Percentiles rank a stretch among this genome's conserved stretches.
phyloP scores from a whole-genome alignment of 768 basidiomycete genomes.

The Leccinellum luteum region DNA sequence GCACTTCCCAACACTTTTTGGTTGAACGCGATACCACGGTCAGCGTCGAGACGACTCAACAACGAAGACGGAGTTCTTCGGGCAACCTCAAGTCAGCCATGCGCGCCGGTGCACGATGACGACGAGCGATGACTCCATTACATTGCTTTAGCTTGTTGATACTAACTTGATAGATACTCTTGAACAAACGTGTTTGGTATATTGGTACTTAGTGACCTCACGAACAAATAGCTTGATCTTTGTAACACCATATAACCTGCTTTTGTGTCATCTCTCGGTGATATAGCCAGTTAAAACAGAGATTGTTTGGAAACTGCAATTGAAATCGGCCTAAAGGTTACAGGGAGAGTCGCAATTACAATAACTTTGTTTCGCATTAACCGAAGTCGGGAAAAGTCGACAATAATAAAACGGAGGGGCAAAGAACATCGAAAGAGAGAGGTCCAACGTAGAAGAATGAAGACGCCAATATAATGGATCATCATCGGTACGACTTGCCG shows the following conservation, averaged over 20 bases:
- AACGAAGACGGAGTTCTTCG: slow-evolving; percentile 30
- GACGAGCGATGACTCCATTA: neutral
- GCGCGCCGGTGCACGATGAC: slow-evolving; percentile 35
- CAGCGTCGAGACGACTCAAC: slow-evolving; percentile 27
- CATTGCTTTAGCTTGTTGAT: slow-evolving; percentile 1
- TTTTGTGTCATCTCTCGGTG: slow-evolving; percentile 7
- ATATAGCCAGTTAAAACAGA: slow-evolving; percentile 12
- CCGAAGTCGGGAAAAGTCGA: slow-evolving; percentile 18
- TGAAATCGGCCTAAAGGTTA: slow-evolving; percentile 21
- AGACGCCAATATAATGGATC: slow-evolving; percentile 25
- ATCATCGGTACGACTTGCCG: slow-evolving; percentile 61
- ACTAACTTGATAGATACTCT: slow-evolving; percentile 3
- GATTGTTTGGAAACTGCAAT: slow-evolving; percentile 15
- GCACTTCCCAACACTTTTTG: slow-evolving; percentile 24
- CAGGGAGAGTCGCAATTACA: slow-evolving; percentile 28
- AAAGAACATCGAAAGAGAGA: slow-evolving; percentile 18
- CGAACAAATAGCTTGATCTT: slow-evolving; percentile 13
- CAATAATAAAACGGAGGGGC: slow-evolving; percentile 19
- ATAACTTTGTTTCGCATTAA: slow-evolving; percentile 26
- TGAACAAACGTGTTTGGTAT: slow-evolving; percentile 8
- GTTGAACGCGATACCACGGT: slow-evolving; percentile 31
- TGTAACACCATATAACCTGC: slow-evolving; percentile 22
- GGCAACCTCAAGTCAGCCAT: slow-evolving; percentile 36
- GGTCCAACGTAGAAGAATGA: slow-evolving; percentile 18
- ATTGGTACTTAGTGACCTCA: neutral